These are phyloP conservation scores for Apiospora rasikravindrae DNA, from an alignment of 2,329 filamentous ascomycete genomes.

Conservation along the genomic window DNA sequence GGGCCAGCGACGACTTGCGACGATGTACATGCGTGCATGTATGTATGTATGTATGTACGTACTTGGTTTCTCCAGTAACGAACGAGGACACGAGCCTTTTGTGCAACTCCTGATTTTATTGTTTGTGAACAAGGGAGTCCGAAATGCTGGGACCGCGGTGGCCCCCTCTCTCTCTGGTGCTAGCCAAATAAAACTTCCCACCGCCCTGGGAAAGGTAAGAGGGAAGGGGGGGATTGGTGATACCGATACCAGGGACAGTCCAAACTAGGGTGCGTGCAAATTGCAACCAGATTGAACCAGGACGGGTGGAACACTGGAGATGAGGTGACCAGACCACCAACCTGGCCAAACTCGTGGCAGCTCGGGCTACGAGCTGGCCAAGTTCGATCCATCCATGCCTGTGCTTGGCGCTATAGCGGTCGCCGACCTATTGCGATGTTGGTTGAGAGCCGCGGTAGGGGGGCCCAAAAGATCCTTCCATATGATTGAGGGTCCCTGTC, in stretches of 20 bases:
- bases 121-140: neutral
- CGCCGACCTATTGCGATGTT: constrained; percentile 6
- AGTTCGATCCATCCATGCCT: neutral
- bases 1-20: neutral
- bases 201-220: neutral
- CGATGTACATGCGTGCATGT: neutral
- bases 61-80: neutral
- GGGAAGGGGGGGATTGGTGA: neutral
- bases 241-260: constrained; percentile 2
- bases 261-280: constrained; percentile 11
- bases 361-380: constrained; percentile 9
- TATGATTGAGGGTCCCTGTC: constrained; percentile 2
- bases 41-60: too few species aligned
- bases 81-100: neutral
- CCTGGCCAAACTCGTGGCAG: constrained; percentile 18
- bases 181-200: neutral
- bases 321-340: constrained; percentile 17
- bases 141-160: constrained; percentile 1
- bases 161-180: neutral
- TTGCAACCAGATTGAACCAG: constrained; percentile 3
- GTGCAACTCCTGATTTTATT: neutral
- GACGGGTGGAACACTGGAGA: constrained; percentile 14
- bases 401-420: constrained; percentile 13
- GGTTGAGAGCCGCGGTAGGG: constrained; percentile 3
- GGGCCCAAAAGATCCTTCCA: neutral